Evolutionary conservation across 2,329 filamentous ascomycete genomes (phyloP), one percentile per base, ranked within the genome.

Genomic region (Rugonectria rugulosa): DNA sequence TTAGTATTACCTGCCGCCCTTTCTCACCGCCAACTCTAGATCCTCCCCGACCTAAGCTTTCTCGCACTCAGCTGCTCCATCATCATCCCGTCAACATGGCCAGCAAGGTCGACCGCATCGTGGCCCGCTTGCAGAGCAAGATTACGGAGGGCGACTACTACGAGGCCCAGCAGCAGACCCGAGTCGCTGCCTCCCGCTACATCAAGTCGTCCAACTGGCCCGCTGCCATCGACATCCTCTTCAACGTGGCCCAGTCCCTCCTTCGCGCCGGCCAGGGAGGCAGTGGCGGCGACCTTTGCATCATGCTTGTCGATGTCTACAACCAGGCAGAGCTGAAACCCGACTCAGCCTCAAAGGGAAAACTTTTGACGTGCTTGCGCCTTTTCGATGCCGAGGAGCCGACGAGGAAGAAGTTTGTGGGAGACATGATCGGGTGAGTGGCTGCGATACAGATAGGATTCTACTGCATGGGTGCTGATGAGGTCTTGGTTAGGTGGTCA

Each of bases 111-210:
- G 73, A 76, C 37, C 72, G 72, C 40, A 86, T 86, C 73, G 84
- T 86, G 65, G 72, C 80, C 53, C 81, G 84, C 21, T 88, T 97
- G 73, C 90, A 94, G 77, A 82, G 90, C 75, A 94, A 92, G 75
- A 97, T 97, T 75, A 82, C 86, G 64, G 92, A 96, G 75, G 94
- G 93, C 69, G 89, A 95, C 73, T 97, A 87, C 82, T 99, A 99
- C 80, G 95, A 99, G 83, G 95, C 95, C 55, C 94, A 98, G 78
- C 95, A 99, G 76, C 95, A 99, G 80, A 91, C 97, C 64, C 92
- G 95, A 60, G 93, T 97, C 50, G 94, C 97, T 65, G 93, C 93
- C 58, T 89, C 92, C 32, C 92, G 96, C 54, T 96, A 99, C 78
- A 87, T 94, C 73, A 98, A 98, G 79, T 83, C 89, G 37, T 80